Base-by-base conservation (phyloP, 73 alveolate genomes). In the Stentor roeselii region DNA sequence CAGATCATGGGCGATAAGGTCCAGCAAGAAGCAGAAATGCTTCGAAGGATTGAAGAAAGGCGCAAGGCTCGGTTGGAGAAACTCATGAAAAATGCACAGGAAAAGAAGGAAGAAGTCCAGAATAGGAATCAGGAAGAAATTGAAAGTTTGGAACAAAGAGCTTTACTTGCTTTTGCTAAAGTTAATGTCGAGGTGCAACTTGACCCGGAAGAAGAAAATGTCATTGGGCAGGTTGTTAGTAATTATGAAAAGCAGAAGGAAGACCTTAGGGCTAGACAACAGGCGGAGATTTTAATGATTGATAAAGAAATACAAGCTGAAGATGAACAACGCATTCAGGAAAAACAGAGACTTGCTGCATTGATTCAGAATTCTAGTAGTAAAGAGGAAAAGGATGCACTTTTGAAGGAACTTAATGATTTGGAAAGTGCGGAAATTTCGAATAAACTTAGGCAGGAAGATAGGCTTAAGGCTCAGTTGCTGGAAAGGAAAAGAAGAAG, bases 91-190 rank as follows among this genome's bases (percentile, higher is more conserved):
- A 34, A 67, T 2, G 41, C n/a, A 21, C 27, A 67, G 14, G 80
- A n/a, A 21, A 67, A 67, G 41, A 67, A 67, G 34, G 37, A n/a
- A 30, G 80, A 67, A 2, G 34, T 67, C 27, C 42, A 67, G 41
- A 40, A 30, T 27, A 67, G 80, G 42, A 21, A n/a, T 67, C 80
- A 67, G 34, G 80, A 67, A 67, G 80, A 67, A 67, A 36, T 67
- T 1, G 80, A 21, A 15, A n/a, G 37, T 15, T 21, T 67, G 21
- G 80, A 67, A 67, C n/a, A 32, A 67, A 67, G 37, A 21, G 37
- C 80, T 34, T 2, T 67, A 21, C 42, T 67, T 21, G 80, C 80
- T 30, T 30, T 34, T 30, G 42, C 50, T 30, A 32, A 67, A 34
- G 80, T 21, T 27, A 67, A 67, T 67, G 80, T 21, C 15, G 80